Percentiles rank a stretch among this genome's conserved stretches.
phyloP scores from a whole-genome alignment of 225 moss, liverwort and hornwort genomes.

The Straminergon stramineum region DNA sequence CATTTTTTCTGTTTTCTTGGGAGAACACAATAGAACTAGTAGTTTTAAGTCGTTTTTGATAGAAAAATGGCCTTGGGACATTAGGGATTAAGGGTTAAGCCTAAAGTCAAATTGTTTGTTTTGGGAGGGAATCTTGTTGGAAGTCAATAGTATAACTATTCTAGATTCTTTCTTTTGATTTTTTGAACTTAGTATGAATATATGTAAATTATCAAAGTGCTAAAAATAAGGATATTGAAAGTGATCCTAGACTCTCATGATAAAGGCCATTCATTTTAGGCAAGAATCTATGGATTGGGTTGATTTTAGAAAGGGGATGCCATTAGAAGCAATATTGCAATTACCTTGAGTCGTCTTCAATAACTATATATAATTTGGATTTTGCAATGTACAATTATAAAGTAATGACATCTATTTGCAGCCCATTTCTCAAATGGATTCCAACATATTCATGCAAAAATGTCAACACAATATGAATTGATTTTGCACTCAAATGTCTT shows the following conservation, averaged over 20 bases:
- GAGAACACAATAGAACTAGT: too few species aligned
- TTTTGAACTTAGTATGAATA: not conserved
- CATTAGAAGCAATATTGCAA: not conserved
- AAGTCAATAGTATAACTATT: too few species aligned
- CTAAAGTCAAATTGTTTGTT: not conserved
- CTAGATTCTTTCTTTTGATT: not conserved
- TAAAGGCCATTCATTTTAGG: not conserved
- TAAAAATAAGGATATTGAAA: not conserved
- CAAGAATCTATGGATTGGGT: not conserved
- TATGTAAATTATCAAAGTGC: not conserved
- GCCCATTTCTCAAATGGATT: fast-evolving
- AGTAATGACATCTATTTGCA: not conserved
- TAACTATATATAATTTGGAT: not conserved
- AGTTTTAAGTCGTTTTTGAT: too few species aligned
- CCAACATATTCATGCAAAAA: not conserved
- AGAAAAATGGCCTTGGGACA: too few species aligned
- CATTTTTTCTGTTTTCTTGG: too few species aligned
- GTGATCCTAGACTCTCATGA: not conserved
- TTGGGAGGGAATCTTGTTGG: not conserved
- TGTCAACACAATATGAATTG: not conserved
- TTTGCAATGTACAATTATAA: not conserved
- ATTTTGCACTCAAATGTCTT: not conserved
- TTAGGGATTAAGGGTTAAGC: too few species aligned
- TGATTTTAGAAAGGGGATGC: fast-evolving
- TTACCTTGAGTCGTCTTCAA: too few species aligned